Evolutionary conservation across 306 rosid genomes (phyloP), one percentile per base, ranked within the genome.

Genomic region (Luffa acutangula): DNA sequence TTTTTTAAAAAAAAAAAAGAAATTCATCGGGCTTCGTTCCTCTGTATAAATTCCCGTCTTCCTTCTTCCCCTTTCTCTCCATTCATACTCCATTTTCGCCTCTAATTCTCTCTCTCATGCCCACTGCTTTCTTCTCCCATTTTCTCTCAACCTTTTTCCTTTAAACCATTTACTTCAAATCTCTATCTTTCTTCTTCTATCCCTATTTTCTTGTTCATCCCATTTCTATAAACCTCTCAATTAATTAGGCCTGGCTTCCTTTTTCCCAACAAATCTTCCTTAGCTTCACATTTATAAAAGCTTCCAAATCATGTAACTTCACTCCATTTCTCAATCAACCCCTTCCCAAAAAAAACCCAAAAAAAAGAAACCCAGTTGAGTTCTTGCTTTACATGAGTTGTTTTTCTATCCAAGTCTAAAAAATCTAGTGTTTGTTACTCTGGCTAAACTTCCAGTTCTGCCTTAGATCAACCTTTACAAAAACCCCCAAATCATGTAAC

Each of bases 281-380:
- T 95, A 90, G 81, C 70, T 77, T 65, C 54, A 82, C 84, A 21
- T 85, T 89, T 85, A 91, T 83, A 91, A 92, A 90, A 91, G 75
- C 87, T 82, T 39, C 1, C 85, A 66, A 79, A 92, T 59, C 80
- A 94, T 92, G 98, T 94, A 94, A 94, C 20, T 75, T 21, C 56
- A 36, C 36, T 49, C 77, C 77, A 77, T 80, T 59, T 2, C 14
- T 12, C 70, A 58, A 59, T 46, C 43, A 71, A 46, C 13, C 77
- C 51, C 70, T 76, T 46, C 20, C 52, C 5, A 13, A 51, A 37
- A 62, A 64, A 60, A 80, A 79, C 42, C 70, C 70, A 51, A 41
- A 51, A 18, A 3, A 78, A 43, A 85, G 42, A 39, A 39, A 5
- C 6, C 72, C 20, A 18, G 1, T 51, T 54, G n/a, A 58, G 34